Base-by-base conservation (phyloP, 75 land plant species). In the Pinus albicaulis region DNA sequence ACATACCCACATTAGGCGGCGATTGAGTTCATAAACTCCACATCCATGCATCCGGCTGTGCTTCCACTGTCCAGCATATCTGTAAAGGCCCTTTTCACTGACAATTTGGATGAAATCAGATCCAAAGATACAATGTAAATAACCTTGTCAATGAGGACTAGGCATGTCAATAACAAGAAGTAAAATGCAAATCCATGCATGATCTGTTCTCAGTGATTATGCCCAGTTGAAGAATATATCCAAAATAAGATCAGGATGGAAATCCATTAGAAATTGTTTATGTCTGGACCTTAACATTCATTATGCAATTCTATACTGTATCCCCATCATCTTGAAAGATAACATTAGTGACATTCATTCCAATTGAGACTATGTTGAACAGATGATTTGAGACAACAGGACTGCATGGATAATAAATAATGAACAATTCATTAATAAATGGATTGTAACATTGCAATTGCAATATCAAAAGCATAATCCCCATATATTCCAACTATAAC, bases 61-160 rank as follows among this genome's bases (percentile, higher is more conserved):
- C 79, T 95, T 95, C 96, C 93, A 93, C 73, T 95, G 91, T 61
- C 98, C 98, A 80, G 98, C 86, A 85, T 95, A 95, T 71, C 87
- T 84, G 68, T 95, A 95, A 57, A 87, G 85, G 12, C 98, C 98
- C 73, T 82, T 95, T 73, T 93, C 96, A 74, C 98, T 95, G 81
- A 16, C 69, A 80, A 65, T 12, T 25, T 44, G 60, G 34, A 58
- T 24, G 16, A 23, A 36, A 36, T 60, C 76, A 60, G 34, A 75
- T 13, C 22, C 25, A 3, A 16, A 20, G 34, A 23, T 68, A 22
- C 38, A 41, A 68, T 41, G 48, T 20, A 41, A 41, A 19, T 7
- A 66, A 17, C 20, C n/a, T 41, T 19, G n/a, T 68, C 16, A 3
- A 41, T 8, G 14, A 68, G 15, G 12, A 66, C 48, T 7, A 17